These are phyloP conservation scores for Elymus sibiricus DNA, from an alignment of 176 grass and related monocot species.

Conservation along the genomic window DNA sequence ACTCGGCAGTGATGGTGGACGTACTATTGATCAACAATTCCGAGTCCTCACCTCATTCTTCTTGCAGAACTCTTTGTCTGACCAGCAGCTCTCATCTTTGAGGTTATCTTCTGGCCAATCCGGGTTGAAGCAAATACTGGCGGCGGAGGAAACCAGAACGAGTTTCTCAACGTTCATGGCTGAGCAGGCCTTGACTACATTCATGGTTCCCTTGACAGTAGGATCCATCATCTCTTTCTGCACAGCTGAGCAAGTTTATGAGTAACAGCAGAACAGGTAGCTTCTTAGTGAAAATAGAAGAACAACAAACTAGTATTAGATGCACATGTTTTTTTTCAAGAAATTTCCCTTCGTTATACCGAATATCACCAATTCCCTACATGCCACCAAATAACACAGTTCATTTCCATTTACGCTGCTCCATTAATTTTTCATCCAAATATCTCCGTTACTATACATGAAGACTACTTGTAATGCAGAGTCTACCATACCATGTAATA, in stretches of 20 bases:
- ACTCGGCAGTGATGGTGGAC: background rate
- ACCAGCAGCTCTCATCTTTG: slow-evolving; percentile 45
- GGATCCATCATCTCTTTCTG: slow-evolving; percentile 43
- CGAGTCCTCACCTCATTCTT: slow-evolving; percentile 12
- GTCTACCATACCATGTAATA: background rate
- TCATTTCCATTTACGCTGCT: too few relatives aligned
- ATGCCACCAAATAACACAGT: too few relatives aligned
- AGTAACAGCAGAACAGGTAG: background rate
- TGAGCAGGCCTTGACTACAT: slow-evolving; percentile 34
- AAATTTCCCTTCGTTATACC: background rate
- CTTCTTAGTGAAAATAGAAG: background rate
- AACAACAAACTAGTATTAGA: background rate
- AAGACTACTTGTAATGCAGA: background rate
- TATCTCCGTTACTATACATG: background rate
- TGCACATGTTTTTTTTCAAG: background rate
- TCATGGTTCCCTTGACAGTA: slow-evolving; percentile 25
- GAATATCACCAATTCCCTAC: too few relatives aligned
- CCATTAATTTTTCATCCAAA: background rate
- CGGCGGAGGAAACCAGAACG: slow-evolving; percentile 28
- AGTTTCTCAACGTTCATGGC: background rate
- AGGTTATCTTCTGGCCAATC: slow-evolving; percentile 26
- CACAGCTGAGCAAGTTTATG: background rate
- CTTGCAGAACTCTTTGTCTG: slow-evolving; percentile 25
- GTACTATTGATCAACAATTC: background rate
- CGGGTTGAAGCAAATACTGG: slow-evolving; percentile 3